Evolutionary conservation across 345 rosid species (phyloP), one percentile per base, ranked within the genome.

Genomic region (Lagerstroemia speciosa): DNA sequence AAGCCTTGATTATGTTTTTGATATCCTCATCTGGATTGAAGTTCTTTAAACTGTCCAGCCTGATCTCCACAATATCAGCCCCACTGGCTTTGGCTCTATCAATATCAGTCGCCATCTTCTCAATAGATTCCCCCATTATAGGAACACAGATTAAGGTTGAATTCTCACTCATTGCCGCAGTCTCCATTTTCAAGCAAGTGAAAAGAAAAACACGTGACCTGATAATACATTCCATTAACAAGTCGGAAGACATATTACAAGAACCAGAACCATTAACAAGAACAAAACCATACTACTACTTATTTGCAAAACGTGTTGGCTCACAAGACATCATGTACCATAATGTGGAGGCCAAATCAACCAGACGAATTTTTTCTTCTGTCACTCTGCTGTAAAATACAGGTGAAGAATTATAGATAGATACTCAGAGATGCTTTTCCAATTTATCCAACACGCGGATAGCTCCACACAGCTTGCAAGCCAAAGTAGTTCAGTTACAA

Each of bases 21-120:
- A 93, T 72, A 75, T 85, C 88, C 5, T 71, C 73, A 22, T 15
- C 45, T 57, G 94, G 87, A 73, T 66, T 70, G 71, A 89, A 84
- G 22, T 31, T 72, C 61, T 81, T 86, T 9, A 90, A 81, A 71
- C 83, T 50, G 77, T 90, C 96, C 81, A 93, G 78, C 71, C 98
- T 81, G 71, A 93, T 83, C 75, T 90, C 97, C 32, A 90, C 98
- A 65, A 90, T 77, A 66, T 93, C 98, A 48, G 92, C 98, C 32
- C 94, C 89, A 66, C 74, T 66, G 64, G 78, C 80, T 55, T 86
- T 85, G 6, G 96, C 96, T 77, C 80, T 85, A 52, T 38, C 72
- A 31, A 83, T 71, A 55, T 77, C 75, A 71, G 24, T 41, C 61
- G 84, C 69, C 94, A 87, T 89, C 78, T 79, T 72, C 30, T 84